phyloP scores from a whole-genome alignment of 306 rosid species.

The Quercus alba region DNA sequence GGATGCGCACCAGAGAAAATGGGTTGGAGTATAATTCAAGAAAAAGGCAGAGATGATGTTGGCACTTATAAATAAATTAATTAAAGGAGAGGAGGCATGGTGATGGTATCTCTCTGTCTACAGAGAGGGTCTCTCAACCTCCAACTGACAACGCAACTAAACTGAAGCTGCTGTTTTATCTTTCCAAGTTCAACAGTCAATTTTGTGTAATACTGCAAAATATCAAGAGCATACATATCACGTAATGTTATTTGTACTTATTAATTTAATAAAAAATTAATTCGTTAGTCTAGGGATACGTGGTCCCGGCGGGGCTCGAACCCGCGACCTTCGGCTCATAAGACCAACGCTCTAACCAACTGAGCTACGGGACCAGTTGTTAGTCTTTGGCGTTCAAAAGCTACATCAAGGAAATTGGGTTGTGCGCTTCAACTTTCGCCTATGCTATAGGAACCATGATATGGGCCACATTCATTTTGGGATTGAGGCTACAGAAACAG shows the following conservation, averaged over 20 bases:
- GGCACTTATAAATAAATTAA: too few relatives aligned
- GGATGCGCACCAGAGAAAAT: constrained; percentile 1
- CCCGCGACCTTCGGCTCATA: constrained; percentile 56
- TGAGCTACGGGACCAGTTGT: constrained; percentile 48
- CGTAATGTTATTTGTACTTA: too few relatives aligned
- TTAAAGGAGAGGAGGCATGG: constrained; percentile 3
- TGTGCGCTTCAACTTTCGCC: too few relatives aligned
- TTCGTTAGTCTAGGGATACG: accelerated
- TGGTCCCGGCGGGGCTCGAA: constrained; percentile 59
- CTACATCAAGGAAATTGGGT: too few relatives aligned
- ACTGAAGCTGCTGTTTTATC: constrained; percentile 56
- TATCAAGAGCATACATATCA: too few relatives aligned
- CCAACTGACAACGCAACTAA: constrained; percentile 49
- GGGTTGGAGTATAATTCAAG: constrained; percentile 1
- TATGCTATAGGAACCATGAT: too few relatives aligned
- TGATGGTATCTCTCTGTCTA: constrained; percentile 8
- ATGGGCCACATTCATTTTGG: too few relatives aligned
- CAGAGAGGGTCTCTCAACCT: not conserved
- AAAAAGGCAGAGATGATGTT: too few relatives aligned
- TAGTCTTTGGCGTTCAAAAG: too few relatives aligned
- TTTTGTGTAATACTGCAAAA: too few relatives aligned
- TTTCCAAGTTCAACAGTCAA: constrained; percentile 42
- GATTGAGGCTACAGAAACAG: too few relatives aligned
- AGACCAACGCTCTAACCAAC: constrained; percentile 64
- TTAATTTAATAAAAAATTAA: too few relatives aligned